These are phyloP conservation scores for Pythium pectinolyticum DNA, from an alignment of 352 stramenopile genomes.

Conservation along the genomic window DNA sequence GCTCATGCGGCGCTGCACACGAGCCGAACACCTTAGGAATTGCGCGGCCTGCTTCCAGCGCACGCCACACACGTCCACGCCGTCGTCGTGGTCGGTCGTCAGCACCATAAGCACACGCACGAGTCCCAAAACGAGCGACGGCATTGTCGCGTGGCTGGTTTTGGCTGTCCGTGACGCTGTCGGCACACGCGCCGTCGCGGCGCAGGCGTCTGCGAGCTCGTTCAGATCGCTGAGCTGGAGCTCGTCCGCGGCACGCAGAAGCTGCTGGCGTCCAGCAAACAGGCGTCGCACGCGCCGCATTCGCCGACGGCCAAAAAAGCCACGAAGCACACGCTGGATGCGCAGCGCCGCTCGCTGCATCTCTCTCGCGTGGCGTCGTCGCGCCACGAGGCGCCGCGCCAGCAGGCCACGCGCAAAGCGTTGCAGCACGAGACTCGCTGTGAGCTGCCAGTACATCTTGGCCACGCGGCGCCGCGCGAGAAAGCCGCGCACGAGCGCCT, in stretches of 20 bases:
- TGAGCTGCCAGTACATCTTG: conserved; percentile 66
- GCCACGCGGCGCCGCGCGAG: conserved; percentile 59
- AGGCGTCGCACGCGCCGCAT: conserved; percentile 60
- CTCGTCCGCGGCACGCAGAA: conserved; percentile 24
- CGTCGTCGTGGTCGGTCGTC: conserved; percentile 50
- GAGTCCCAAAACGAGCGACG: conserved; percentile 64
- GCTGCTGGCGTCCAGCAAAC: conserved; percentile 28
- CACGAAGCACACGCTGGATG: conserved; percentile 64
- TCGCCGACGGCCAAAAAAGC: conserved; percentile 52
- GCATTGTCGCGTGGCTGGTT: conserved; percentile 19
- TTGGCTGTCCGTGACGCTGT: background rate
- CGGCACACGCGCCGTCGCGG: conserved; percentile 50
- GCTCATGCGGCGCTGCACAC: conserved; percentile 52
- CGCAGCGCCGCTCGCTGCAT: conserved; percentile 29
- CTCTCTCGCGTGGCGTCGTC: conserved; percentile 21
- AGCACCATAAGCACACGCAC: conserved; percentile 73
- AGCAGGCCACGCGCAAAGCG: conserved; percentile 54
- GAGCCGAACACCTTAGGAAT: conserved; percentile 50
- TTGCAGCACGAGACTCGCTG: conserved; percentile 60
- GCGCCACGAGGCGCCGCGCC: conserved; percentile 36
- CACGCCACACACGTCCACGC: conserved; percentile 49
- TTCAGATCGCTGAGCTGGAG: conserved; percentile 46
- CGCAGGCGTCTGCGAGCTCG: conserved; percentile 57
- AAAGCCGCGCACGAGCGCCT: conserved; percentile 67
- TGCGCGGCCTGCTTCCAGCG: conserved; percentile 64